Evolutionary conservation across 2,329 filamentous ascomycete species (phyloP).

Genomic region (Penicillium aurantiogriseum): DNA sequence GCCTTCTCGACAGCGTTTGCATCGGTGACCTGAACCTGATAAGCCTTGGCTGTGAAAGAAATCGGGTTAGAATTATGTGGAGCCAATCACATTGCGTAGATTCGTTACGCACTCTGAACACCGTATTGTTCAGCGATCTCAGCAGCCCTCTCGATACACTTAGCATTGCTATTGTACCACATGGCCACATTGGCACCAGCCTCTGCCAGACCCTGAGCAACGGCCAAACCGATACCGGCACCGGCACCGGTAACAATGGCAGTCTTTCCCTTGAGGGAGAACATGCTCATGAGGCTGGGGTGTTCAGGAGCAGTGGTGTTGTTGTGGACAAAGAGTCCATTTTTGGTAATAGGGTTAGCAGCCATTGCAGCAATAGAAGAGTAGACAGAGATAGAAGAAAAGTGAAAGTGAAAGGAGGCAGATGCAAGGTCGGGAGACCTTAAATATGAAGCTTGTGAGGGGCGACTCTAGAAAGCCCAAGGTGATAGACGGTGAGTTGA

Average conservation of each 20-base stretch:
- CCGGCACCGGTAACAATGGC: constrained; percentile 69
- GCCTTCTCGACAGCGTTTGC: constrained; percentile 43
- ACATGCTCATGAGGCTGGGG: constrained; percentile 60
- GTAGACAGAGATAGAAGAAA: not conserved
- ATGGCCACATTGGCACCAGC: constrained; percentile 70
- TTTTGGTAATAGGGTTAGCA: constrained; percentile 35
- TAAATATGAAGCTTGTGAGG: constrained; percentile 17
- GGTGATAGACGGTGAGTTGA: constrained; percentile 10
- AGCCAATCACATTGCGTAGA: not conserved
- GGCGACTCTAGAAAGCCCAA: not conserved
- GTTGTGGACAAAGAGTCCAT: constrained; percentile 57
- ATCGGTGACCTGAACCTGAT: constrained; percentile 49
- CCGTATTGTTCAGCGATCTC: constrained; percentile 65
- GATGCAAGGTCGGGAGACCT: not conserved
- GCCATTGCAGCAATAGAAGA: constrained; percentile 29
- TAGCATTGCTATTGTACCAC: constrained; percentile 69
- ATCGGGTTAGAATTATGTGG: constrained; percentile 1
- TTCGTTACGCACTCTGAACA: constrained; percentile 52
- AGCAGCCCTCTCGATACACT: constrained; percentile 60
- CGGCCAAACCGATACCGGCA: constrained; percentile 65
- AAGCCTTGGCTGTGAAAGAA: constrained; percentile 45
- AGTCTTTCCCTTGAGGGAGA: constrained; percentile 68
- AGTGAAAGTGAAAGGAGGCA: not conserved
- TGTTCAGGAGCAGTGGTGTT: constrained; percentile 51
- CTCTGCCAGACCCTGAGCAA: constrained; percentile 65